Evolutionary conservation across 1,284 basidiomycete species (phyloP), one percentile per base, ranked within the genome.

Genomic region (Anthracocystis walkeri): DNA sequence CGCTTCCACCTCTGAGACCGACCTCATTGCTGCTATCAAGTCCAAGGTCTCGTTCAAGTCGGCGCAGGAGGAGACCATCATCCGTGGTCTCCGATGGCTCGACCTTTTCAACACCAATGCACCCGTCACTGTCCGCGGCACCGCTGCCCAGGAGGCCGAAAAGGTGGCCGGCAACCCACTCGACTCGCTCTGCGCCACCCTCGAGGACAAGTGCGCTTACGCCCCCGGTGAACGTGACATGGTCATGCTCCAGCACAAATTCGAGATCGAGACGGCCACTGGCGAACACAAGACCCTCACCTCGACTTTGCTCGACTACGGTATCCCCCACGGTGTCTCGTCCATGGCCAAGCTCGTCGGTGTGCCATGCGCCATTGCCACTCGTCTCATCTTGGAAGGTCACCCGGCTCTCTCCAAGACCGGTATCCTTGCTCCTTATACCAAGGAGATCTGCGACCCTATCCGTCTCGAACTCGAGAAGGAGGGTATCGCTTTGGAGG

Each of bases 301-400:
- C 8, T 93, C 94, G 49, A 95, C 95, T 25, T 89, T 99, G 41
- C 94, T 98, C 87, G 91, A 90, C 70, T 97, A 97, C 85, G 96
- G 96, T 58, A 90, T 90, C 71, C 81, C 88, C 1, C 87, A 87
- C 65, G 95, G 95, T 2, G 90, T 93, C 81, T 93, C 93, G 33
- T 94, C 94, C n/a, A 99, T 99, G 96, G 94, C 95, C 12, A 89
- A 91, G 50, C 93, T 92, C 1, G 95, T 97, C 56, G 96, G 96
- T 77, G 87, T 98, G 14, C 96, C 96, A 3, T 97, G 94, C 84
- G 96, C 94, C 79, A 92, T 98, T 81, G 95, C 96, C 11, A 90
- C 14, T 1, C 85, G 92, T 76, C 87, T 88, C 20, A 88, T 95
- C 3, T 86, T 92, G 23, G 92, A 94, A 83, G 92, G 92, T 21